A percentile compares a stretch with the other conserved stretches of the same genome.
Conservation (phyloP, 2,329 filamentous ascomycete species). For the Diaporthe sp. region DNA sequence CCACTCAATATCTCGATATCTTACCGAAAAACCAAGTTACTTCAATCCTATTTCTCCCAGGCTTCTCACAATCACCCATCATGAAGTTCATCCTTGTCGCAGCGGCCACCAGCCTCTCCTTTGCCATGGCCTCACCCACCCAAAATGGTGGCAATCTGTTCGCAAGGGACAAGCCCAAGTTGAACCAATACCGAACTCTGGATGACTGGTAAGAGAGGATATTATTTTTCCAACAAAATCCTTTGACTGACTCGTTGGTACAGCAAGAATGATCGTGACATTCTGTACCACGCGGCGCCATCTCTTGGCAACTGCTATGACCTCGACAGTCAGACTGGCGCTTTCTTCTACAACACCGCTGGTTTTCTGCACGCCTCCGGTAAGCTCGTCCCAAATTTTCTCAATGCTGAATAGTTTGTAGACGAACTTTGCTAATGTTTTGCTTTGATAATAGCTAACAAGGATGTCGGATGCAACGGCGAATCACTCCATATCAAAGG, state of each 20-base stretch:
- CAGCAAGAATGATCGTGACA: constrained; percentile 14
- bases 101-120: not conserved
- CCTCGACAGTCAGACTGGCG: constrained; percentile 2
- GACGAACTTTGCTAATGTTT: not conserved
- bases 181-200: constrained; percentile 8
- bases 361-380: not conserved
- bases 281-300: not conserved
- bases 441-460: not conserved
- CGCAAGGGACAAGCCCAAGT: not conserved
- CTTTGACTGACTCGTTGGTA: not conserved
- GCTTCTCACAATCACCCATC: not conserved
- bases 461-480: not conserved
- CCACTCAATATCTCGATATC: too few relatives aligned
- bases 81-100: not conserved
- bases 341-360: not conserved
- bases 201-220: not conserved
- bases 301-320: not conserved
- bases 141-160: not conserved
- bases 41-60: rapidly evolving
- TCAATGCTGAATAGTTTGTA: not conserved
- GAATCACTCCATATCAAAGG: not conserved
- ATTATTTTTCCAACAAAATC: not conserved
- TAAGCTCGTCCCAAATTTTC: not conserved
- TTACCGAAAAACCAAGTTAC: not conserved
- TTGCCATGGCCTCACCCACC: not conserved